phyloP scores from a whole-genome alignment of 371 early-diverging fungal genomes.

The Lichtheimia ornata region DNA sequence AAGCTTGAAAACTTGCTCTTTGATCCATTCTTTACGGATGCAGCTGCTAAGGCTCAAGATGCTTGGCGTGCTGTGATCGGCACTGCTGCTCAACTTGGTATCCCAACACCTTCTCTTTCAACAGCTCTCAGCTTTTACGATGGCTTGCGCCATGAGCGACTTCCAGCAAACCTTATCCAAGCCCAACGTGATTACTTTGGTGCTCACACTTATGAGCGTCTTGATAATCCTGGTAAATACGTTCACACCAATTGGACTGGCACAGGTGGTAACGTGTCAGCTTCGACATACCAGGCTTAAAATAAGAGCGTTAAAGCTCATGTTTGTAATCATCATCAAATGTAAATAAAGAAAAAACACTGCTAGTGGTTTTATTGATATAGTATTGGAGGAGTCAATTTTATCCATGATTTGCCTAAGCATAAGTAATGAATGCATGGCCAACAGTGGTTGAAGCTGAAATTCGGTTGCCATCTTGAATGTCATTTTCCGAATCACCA shows the following conservation, averaged over 20 bases:
- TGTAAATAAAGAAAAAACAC: neutral
- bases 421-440: neutral
- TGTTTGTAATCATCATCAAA: neutral
- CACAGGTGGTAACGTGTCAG: conserved; percentile 78
- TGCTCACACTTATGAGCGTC: conserved; percentile 94
- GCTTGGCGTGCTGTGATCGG: conserved; percentile 92
- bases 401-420: neutral
- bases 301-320: neutral
- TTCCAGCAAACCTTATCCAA: conserved; percentile 97
- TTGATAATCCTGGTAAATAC: conserved; percentile 65
- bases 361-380: neutral
- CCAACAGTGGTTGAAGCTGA: too few species aligned
- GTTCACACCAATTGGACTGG: conserved; percentile 98
- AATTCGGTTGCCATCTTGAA: too few species aligned
- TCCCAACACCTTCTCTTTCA: conserved; percentile 92
- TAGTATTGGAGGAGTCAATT: neutral
- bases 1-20: conserved; percentile 86
- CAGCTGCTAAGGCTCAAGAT: conserved; percentile 79
- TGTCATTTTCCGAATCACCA: conserved; percentile 3
- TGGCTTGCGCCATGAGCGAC: conserved; percentile 87
- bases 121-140: conserved; percentile 97
- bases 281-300: conserved; percentile 49
- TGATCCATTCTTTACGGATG: conserved; percentile 93
- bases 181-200: conserved; percentile 99
- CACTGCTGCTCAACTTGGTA: conserved; percentile 80